Conservation (phyloP, 2,329 filamentous ascomycete species). For the Verticillium albo-atrum region DNA sequence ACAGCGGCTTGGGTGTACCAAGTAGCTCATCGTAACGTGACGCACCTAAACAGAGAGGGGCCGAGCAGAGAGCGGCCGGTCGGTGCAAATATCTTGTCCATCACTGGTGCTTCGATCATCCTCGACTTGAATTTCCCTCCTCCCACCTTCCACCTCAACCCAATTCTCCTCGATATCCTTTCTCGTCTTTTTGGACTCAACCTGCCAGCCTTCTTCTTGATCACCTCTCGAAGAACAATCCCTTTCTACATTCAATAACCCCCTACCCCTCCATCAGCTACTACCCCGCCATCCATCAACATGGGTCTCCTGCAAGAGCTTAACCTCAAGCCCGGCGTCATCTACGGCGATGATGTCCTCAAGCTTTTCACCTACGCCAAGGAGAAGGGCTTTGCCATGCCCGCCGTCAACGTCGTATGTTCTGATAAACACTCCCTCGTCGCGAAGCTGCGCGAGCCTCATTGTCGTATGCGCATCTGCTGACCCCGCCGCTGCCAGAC, state of each 20-base stretch:
- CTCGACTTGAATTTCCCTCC: not conserved
- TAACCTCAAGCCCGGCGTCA: constrained; percentile 49
- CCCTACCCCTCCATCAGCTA: not conserved
- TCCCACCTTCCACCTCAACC: not conserved
- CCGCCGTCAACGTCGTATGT: constrained; percentile 72
- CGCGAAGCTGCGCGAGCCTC: not conserved
- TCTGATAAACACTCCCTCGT: not conserved
- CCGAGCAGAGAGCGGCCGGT: not conserved
- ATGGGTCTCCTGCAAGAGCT: constrained; percentile 33
- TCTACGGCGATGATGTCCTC: constrained; percentile 50
- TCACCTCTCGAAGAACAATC: not conserved
- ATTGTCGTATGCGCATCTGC: not conserved
- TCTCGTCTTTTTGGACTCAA: not conserved
- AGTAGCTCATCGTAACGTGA: not conserved
- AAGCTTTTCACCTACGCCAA: constrained; percentile 85
- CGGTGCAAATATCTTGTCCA: not conserved
- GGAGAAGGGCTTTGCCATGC: constrained; percentile 83
- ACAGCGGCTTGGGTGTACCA: too few species aligned
- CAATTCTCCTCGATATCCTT: not conserved
- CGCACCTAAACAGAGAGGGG: not conserved
- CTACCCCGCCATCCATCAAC: constrained; percentile 6
- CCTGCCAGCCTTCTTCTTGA: not conserved
- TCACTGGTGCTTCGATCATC: not conserved
- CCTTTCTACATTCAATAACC: not conserved
- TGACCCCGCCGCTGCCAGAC: constrained; percentile 35